phyloP scores from a whole-genome alignment of 257 asterid genomes.

The Rehmannia glutinosa region DNA sequence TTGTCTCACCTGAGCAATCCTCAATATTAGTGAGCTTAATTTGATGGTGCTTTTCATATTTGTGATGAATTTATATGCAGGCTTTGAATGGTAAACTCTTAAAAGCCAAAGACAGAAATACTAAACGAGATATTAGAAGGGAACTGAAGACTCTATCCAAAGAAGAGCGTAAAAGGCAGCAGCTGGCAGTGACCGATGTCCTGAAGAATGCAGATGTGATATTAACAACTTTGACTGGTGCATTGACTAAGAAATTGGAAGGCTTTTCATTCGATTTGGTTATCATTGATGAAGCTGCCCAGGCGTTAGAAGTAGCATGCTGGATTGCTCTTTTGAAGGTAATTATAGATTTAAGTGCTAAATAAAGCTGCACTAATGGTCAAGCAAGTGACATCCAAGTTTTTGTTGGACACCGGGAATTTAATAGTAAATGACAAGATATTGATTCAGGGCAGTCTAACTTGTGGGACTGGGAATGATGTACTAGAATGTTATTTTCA shows the following conservation, averaged over 20 bases:
- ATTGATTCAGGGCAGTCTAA: not conserved
- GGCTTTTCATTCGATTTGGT: constrained; percentile 76
- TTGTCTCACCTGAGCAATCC: no score
- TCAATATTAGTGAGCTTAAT: not conserved
- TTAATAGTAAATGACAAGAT: not conserved
- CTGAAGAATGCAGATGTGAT: constrained; percentile 79
- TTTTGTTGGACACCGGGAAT: no score
- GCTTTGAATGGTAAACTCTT: constrained; percentile 77
- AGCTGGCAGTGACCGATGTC: constrained; percentile 94
- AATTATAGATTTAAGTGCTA: constrained; percentile 20
- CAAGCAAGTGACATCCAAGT: not conserved
- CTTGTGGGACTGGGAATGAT: not conserved
- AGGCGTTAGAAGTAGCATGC: constrained; percentile 96
- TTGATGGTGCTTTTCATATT: not conserved
- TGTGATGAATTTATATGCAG: constrained; percentile 41
- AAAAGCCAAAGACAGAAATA: constrained; percentile 83
- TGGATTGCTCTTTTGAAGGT: constrained; percentile 98
- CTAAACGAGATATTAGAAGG: constrained; percentile 79
- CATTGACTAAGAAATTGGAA: constrained; percentile 69
- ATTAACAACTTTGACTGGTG: constrained; percentile 91
- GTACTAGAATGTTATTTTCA: constrained; percentile 2
- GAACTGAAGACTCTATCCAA: constrained; percentile 84
- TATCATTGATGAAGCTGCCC: constrained; percentile 98
- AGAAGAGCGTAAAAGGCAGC: constrained; percentile 97
- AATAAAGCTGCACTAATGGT: not conserved